These are phyloP conservation scores for Hygrophorus russula DNA, from an alignment of 768 basidiomycete species.

Conservation along the genomic window DNA sequence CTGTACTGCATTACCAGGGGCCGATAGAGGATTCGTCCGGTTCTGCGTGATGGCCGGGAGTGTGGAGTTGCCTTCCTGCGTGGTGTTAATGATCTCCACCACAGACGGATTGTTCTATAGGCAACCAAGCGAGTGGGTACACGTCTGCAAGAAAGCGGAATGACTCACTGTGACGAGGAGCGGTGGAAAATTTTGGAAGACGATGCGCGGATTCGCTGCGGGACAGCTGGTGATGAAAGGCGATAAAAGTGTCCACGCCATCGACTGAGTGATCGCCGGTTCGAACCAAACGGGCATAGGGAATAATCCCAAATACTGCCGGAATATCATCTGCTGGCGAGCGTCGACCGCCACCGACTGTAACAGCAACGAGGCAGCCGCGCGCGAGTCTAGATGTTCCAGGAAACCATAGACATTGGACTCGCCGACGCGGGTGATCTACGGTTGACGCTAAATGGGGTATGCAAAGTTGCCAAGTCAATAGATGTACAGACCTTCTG, in stretches of 20 bases:
- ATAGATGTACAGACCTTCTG: constrained; percentile 25
- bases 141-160: background rate
- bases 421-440: constrained; percentile 44
- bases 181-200: constrained; percentile 45
- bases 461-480: background rate
- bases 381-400: constrained; percentile 48
- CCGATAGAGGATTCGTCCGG: constrained; percentile 32
- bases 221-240: constrained; percentile 45
- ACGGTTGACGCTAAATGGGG: background rate
- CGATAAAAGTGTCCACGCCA: constrained; percentile 51
- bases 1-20: constrained; percentile 31
- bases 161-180: constrained; percentile 26
- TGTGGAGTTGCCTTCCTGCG: constrained; percentile 22
- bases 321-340: constrained; percentile 55
- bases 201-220: constrained; percentile 35
- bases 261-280: constrained; percentile 45
- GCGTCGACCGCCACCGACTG: constrained; percentile 53
- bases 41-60: constrained; percentile 43
- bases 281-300: constrained; percentile 37
- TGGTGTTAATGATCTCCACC: constrained; percentile 13
- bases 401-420: constrained; percentile 55
- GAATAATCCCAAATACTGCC: constrained; percentile 51
- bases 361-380: constrained; percentile 37
- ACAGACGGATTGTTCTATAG: constrained; percentile 21
- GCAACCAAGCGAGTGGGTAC: too few species aligned